Evolutionary conservation across 1,139 yeast species (phyloP), one percentile per base, ranked within the genome.

Genomic region (Yamadazyma diddensiae): DNA sequence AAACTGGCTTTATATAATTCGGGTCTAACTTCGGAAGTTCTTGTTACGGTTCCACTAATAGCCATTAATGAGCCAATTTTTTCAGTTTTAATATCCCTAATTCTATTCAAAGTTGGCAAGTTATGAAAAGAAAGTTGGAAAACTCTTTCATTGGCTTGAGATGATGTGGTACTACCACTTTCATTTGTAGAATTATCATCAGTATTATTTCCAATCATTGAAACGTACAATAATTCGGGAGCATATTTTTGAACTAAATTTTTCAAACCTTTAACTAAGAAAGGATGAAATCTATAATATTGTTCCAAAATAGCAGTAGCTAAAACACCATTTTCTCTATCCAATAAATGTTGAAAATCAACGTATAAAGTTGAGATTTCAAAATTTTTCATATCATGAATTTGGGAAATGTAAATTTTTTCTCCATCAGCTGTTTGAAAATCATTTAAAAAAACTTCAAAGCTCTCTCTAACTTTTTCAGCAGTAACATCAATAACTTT

Each of bases 11-110:
- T 77, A 63, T 73, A 87, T 38, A 92, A 70, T 57, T 94, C 99
- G 0, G 99, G 99, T 39, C 98, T 78, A 11, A 94, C 97, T 62
- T 94, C 98, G 19, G 95, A 84, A 1, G 98, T 88, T 57, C 98
- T 74, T 1, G 98, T 92, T 3, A 94, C 96, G 0, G 99, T 94
- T 31, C 98, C 99, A 23, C 94, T 81, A 22, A 92, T 84, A 9
- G 94, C 71, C 67, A 87, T 73, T 41, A 92, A 70, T 6, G 85
- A 71, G 12, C 98, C 99, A 39, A 92, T 84, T 46, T 82, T 82
- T 47, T 86, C 94, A 2, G 97, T 85, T 49, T 94, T 75, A 37
- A 92, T 73, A 50, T 92, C 98, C 52, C 99, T 77, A 46, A 92
- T 84, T 55, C 96, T 75, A 52, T 85, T 79, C 13, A 84, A 73